Percentiles rank a stretch among this genome's conserved stretches.
phyloP scores from a whole-genome alignment of 2,329 filamentous ascomycete species.

The Diaporthe amygdali region DNA sequence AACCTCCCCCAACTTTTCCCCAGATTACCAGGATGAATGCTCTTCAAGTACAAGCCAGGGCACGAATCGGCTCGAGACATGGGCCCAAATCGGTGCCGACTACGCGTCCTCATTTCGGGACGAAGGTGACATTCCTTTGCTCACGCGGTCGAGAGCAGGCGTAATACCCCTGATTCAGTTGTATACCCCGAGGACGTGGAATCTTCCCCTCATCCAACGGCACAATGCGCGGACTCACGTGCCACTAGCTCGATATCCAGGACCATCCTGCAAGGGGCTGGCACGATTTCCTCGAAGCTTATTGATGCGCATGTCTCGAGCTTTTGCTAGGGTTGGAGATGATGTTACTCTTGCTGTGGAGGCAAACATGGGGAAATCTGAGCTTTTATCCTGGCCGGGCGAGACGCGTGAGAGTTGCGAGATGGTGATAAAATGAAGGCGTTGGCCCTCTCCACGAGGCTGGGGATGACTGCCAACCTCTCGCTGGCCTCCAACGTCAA shows the following conservation, averaged over 20 bases:
- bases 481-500: not conserved
- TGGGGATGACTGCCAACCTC: not conserved
- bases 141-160: not conserved
- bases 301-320: conserved; percentile 12
- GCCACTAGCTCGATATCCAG: not conserved
- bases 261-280: not conserved
- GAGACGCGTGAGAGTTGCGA: not conserved
- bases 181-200: not conserved
- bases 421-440: not conserved
- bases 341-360: conserved; percentile 4
- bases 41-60: not conserved
- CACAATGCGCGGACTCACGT: not conserved
- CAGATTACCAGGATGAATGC: not conserved
- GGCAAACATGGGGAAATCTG: not conserved
- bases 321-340: not conserved
- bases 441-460: not conserved
- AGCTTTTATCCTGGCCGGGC: not conserved
- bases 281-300: not conserved
- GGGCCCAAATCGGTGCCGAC: not conserved
- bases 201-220: not conserved
- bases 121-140: not conserved
- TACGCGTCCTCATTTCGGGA: conserved; percentile 14
- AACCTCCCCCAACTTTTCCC: not conserved
- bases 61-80: not conserved
- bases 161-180: not conserved